These are phyloP conservation scores for Halophytophthora polymorphica DNA, from an alignment of 352 stramenopile species.

Conservation along the genomic window DNA sequence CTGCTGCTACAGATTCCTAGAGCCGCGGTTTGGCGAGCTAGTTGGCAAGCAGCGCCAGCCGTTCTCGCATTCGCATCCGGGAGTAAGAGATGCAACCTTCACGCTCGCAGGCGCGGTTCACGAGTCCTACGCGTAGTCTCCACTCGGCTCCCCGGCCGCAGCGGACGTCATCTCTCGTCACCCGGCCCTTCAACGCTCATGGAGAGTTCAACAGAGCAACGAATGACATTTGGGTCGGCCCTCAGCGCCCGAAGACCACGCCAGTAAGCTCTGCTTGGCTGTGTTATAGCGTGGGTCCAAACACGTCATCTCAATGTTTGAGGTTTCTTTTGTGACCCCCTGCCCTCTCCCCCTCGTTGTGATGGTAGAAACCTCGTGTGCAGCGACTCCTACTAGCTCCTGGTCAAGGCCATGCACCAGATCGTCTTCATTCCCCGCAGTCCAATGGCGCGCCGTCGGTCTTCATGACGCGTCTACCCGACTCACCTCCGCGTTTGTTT, in stretches of 20 bases:
- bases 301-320: no score
- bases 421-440: slow-evolving; percentile 5
- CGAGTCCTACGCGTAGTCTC: no score
- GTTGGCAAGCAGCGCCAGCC: no score
- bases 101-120: no score
- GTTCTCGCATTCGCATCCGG: no score
- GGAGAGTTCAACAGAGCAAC: slow-evolving; percentile 1
- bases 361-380: slow-evolving; percentile 39
- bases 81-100: no score
- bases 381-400: slow-evolving; percentile 30
- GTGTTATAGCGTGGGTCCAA: no score
- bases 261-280: slow-evolving; percentile 14
- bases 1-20: no score
- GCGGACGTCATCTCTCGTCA: no score
- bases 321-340: no score
- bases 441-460: slow-evolving; percentile 4
- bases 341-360: neutral
- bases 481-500: slow-evolving; percentile 42
- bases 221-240: slow-evolving; percentile 3
- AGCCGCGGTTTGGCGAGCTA: no score
- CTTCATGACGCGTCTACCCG: slow-evolving; percentile 51
- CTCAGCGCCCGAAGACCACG: slow-evolving; percentile 35
- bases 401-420: slow-evolving; percentile 16
- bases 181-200: slow-evolving; percentile 3
- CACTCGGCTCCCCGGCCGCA: no score